Evolutionary conservation across 345 rosid species (phyloP).

Genomic region (Eucalyptus pumila): DNA sequence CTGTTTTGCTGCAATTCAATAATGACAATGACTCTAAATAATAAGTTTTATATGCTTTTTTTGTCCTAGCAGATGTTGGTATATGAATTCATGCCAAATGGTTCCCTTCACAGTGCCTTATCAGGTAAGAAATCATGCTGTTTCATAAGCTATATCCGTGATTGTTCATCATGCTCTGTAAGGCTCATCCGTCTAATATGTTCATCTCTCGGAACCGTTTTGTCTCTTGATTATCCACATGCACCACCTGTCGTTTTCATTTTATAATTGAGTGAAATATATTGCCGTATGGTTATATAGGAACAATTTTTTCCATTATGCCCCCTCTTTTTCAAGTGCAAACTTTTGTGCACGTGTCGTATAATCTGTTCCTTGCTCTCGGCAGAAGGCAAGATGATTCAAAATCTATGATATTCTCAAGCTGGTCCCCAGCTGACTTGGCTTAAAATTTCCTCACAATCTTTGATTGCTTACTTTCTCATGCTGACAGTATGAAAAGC

Average conservation of each 20-base stretch:
- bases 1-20: not conserved
- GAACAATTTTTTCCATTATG: not conserved
- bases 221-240: not conserved
- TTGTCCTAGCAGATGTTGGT: constrained; percentile 62
- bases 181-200: not conserved
- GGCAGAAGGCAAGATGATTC: not conserved
- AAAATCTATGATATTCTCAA: not conserved
- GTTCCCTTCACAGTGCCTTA: constrained; percentile 72
- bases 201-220: not conserved
- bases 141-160: not conserved
- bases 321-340: not conserved
- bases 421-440: not conserved
- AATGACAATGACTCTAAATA: not conserved
- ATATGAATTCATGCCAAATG: constrained; percentile 85
- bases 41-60: not conserved
- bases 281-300: not conserved
- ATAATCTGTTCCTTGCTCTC: not conserved
- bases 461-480: not conserved
- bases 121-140: constrained; percentile 33
- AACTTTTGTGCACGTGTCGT: not conserved
- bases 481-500: not conserved
- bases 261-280: not conserved
- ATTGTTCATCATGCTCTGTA: not conserved
- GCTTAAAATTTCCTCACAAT: not conserved
- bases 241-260: not conserved